Evolutionary conservation across 2,329 filamentous ascomycete genomes (phyloP), one percentile per base, ranked within the genome.

Genomic region (Aspergillus terreus): DNA sequence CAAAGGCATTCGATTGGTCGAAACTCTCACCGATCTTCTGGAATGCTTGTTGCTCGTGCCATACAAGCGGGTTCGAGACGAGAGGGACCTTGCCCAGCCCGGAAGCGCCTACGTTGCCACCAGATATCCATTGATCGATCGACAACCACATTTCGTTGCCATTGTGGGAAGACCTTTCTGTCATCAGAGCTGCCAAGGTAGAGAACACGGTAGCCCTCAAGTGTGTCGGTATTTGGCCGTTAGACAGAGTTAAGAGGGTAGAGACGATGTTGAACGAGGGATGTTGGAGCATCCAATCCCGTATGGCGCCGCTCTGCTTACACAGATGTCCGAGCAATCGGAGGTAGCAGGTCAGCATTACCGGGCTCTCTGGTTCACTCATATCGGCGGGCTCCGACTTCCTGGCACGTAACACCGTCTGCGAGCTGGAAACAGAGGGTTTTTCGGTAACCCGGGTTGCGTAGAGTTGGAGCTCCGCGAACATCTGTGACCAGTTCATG

Each of bases 311-410:
- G 63, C 90, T 96, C 65, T 92, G 84, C 19, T 81, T 79, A 55
- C 87, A 86, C 9, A 99, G 77, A 68, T 95, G 90, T 3, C 90
- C 84, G 61, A 96, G 88, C 4, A 99, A 80, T 27, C 92, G 85
- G 47, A 99, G 78, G 67, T 97, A 97, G 61, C 90, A 92, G 66
- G 96, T 91, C 25, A 99, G 79, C 90, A 99, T 96, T 72, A 96
- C 88, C n/a, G 87, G 86, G 38, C 90, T 95, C 69, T 99, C 95
- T 4, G 91, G 89, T 66, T 96, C 92, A 25, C 95, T 91, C 54
- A 90, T 84, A 54, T 87, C 81, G 42, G 87, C 85, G 15, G 76
- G 77, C 41, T 82, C 76, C 43, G 82, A 76, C 67, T 89, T 86
- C 44, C 81, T 79, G 49, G 79, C 69, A 54, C 84, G 79, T 61